Evolutionary conservation across 306 rosid genomes (phyloP), one percentile per base, ranked within the genome.

Genomic region (Cicer judaicum): DNA sequence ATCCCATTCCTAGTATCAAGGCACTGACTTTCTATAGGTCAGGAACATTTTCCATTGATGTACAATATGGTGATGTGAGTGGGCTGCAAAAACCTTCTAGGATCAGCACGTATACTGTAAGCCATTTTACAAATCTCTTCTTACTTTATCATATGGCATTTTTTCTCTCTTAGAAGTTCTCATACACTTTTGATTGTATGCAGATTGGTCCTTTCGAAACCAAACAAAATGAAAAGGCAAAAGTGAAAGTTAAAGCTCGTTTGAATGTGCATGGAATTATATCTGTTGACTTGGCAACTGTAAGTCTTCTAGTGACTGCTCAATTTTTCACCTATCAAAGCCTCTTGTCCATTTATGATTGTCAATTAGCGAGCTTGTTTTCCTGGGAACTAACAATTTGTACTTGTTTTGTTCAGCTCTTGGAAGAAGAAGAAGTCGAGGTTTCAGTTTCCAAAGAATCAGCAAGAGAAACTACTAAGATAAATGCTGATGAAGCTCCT

Each of bases 171-270:
- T 48, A 42, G 76, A 8, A 8, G 8, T 39, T 18, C 2, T 21
- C 16, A 70, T 21, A 74, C 62, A 34, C 10, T 48, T 68, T 19
- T 64, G 13, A 68, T 68, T 3, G 19, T 68, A 1, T 81, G 85
- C 87, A 95, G 99, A 89, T 95, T 80, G 99, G 98, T 67, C 98
- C 98, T 46, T 92, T 95, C 47, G 90, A 89, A 64, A 63, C 89
- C 36, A 56, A 89, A 5, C 85, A 84, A 69, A 55, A 76, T 67
- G 97, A 92, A 21, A 82, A 88, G 59, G 88, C 87, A 18, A 95
- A 90, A 65, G 13, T 92, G 24, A 95, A 89, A 87, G 93, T 92
- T 65, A 95, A 78, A 84, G 98, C 73, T 60, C 89, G 92, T 40
- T 75, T 95, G 81, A 95, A 86, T 78, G 18, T 89, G 72, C 96